A percentile compares a stretch with the other conserved stretches of the same genome.
Conservation (phyloP, 176 grass and related monocot species). For the Eremochloa ophiuroides region DNA sequence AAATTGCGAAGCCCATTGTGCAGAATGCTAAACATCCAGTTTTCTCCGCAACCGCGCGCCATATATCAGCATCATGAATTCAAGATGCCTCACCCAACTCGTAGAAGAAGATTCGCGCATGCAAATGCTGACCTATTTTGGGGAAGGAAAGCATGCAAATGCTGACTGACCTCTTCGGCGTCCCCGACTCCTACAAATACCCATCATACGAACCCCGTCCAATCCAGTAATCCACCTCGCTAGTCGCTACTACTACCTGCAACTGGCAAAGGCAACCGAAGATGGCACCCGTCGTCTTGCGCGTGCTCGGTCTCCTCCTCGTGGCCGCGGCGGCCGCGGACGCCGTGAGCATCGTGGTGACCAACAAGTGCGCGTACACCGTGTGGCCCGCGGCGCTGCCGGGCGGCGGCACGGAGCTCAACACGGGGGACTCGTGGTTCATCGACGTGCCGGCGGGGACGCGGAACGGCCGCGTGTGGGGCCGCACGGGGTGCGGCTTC, state of each 20-base stretch:
- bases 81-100: slow-evolving; percentile 3
- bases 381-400: slow-evolving; percentile 40
- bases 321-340: not conserved
- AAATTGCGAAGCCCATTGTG: too few species aligned
- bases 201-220: not conserved
- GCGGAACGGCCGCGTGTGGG: slow-evolving; percentile 28
- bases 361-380: slow-evolving; percentile 42
- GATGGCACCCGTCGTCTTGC: not conserved
- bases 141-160: not conserved
- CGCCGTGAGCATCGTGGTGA: slow-evolving; percentile 7
- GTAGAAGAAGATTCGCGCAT: not conserved
- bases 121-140: not conserved
- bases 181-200: not conserved
- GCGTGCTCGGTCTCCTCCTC: not conserved
- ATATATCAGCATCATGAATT: too few species aligned
- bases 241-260: not conserved
- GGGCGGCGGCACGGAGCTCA: slow-evolving; percentile 30
- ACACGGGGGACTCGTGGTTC: slow-evolving; percentile 29
- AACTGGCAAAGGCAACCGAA: too few species aligned
- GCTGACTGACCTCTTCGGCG: not conserved
- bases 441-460: slow-evolving; percentile 32
- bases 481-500: slow-evolving; percentile 36
- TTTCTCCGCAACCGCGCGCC: too few species aligned
- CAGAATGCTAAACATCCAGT: too few species aligned
- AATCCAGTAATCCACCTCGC: too few species aligned